Base-by-base conservation (phyloP, 2,329 filamentous ascomycete species). In the Pseudogymnoascus sp. region DNA sequence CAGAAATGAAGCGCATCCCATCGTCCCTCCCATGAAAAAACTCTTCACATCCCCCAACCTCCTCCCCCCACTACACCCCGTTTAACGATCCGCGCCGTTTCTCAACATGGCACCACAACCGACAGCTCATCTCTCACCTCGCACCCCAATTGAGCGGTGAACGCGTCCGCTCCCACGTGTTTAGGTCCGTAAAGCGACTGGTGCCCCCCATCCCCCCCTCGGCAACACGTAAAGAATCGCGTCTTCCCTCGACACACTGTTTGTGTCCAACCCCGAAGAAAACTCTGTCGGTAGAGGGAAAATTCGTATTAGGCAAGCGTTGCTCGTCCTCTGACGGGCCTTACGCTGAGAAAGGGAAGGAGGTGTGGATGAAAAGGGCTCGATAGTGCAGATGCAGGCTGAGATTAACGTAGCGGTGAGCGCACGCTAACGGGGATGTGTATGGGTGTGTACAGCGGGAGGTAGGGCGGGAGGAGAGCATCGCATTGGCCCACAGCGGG, bases 201-300 rank as follows among this genome's bases (percentile, higher is more conserved):
- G 48, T 34, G 10, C n/a, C 37, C 36, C 60, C 13, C 1, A n/a
- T 1, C 25, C 36, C 19, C 31, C 62, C 28, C 64, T 60, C 37
- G 25, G 51, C 25, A 37, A 16, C 37, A 45, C 21, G 48, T 25
- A 43, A 39, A 19, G 57, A 51, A 64, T 39, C 67, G 62, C 64
- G 51, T 57, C 45, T 54, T 54, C 45, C 45, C 45, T 19, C 25
- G 0, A 0, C 4, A 0, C n/a, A 19, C 10, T 34, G 51, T 19
- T 57, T 4, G 13, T n/a, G 2, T 10, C 6, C 14, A 10, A 31
- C 7, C 25, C 48, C 25, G 25, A 54, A 54, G 14, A 54, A 54
- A 31, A 16, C 25, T 54, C 48, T 57, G 25, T 6, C 5, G 10
- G n/a, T 6, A 31, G n/a, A 2, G 7, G 2, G 34, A n/a, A 57